Percentiles rank a stretch among this genome's conserved stretches.
Conservation (phyloP, 2,329 filamentous ascomycete species). For the Pseudodiploospora longispora region DNA sequence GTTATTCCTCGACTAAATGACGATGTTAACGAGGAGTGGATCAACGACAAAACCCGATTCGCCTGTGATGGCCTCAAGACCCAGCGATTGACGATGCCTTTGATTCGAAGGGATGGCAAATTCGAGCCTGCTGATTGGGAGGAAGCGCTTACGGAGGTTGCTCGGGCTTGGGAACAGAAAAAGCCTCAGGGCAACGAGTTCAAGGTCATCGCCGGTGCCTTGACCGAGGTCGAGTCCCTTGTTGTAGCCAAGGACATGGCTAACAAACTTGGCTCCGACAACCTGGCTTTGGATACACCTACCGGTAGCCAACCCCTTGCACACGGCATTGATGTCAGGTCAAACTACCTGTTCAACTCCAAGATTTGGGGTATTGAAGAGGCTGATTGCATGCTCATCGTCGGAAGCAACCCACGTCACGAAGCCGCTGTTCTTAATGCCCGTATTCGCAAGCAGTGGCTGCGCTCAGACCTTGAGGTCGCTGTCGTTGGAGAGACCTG, state of each 20-base stretch:
- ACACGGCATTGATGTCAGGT: constrained; percentile 86
- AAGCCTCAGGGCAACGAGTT: constrained; percentile 87
- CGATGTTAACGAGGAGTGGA: constrained; percentile 99
- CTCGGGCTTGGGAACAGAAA: constrained; percentile 68
- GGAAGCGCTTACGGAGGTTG: constrained; percentile 83
- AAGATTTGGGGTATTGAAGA: constrained; percentile 90
- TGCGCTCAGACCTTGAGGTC: constrained; percentile 88
- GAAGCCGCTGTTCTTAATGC: constrained; percentile 94
- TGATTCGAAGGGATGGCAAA: constrained; percentile 80
- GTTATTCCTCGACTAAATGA: constrained; percentile 89
- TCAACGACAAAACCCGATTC: constrained; percentile 96
- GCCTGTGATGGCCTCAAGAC: constrained; percentile 95
- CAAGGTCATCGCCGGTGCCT: constrained; percentile 85
- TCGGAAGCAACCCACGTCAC: constrained; percentile 91
- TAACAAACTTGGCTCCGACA: constrained; percentile 94
- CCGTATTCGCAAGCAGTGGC: constrained; percentile 95
- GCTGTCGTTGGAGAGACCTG: constrained; percentile 86
- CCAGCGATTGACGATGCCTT: constrained; percentile 84
- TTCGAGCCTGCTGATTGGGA: constrained; percentile 94
- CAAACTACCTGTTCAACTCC: constrained; percentile 96
- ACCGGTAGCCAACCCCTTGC: constrained; percentile 75
- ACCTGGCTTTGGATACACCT: constrained; percentile 85
- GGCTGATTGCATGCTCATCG: constrained; percentile 81
- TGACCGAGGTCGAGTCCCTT: constrained; percentile 86
- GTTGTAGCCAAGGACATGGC: constrained; percentile 96